Conservation (phyloP, 179 eudicot species). For the Carnegiea gigantea region DNA sequence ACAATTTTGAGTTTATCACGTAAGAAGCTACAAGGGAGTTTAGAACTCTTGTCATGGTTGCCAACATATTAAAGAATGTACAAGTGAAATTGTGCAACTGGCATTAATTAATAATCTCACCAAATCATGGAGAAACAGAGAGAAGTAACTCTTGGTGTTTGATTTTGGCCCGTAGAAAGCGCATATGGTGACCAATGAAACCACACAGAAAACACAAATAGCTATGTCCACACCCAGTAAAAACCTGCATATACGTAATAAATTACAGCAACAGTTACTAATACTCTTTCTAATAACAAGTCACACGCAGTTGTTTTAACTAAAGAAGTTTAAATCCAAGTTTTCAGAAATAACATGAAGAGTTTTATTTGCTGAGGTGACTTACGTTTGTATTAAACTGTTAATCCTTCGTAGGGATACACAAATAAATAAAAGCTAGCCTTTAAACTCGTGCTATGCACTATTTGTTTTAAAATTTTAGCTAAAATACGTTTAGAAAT, state of each 20-base stretch:
- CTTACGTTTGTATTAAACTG: not conserved
- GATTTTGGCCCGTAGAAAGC: slow-evolving; percentile 26
- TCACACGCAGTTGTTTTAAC: not conserved
- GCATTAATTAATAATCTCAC: slow-evolving; percentile 23
- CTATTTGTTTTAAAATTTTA: no score
- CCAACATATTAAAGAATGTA: no score
- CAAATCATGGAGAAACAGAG: slow-evolving; percentile 43
- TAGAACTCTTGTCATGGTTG: no score
- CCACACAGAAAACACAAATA: slow-evolving; percentile 27
- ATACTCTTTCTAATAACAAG: not conserved
- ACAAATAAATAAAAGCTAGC: no score
- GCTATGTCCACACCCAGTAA: slow-evolving; percentile 29
- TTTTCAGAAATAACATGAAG: no score
- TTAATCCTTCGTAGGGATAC: not conserved
- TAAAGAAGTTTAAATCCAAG: no score
- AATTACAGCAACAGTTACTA: not conserved
- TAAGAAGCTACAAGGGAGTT: not conserved
- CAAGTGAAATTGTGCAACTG: not conserved
- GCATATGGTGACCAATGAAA: slow-evolving; percentile 32
- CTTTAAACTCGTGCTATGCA: no score
- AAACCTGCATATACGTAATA: slow-evolving; percentile 31
- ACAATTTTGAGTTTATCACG: not conserved
- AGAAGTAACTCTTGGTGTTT: slow-evolving; percentile 30
- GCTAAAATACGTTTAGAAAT: no score
- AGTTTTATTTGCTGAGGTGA: no score